Percentiles rank a stretch among this genome's conserved stretches.
Conservation (phyloP, 2,329 filamentous ascomycete species). For the Sordariomycetes sp. region DNA sequence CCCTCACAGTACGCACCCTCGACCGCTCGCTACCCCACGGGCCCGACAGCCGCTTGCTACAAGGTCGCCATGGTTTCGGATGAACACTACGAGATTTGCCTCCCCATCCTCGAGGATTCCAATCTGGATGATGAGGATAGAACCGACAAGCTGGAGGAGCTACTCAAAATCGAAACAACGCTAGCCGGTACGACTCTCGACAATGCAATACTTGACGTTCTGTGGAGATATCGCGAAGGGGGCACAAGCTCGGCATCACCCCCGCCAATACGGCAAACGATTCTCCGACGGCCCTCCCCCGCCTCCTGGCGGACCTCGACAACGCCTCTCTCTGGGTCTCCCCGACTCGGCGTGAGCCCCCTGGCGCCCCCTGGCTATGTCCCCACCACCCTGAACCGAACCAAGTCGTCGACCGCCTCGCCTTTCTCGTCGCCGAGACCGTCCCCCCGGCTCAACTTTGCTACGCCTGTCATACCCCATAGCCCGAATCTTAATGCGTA, state of each 20-base stretch:
- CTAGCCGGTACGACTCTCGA: constrained; percentile 71
- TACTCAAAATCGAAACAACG: constrained; percentile 68
- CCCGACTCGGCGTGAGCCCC: constrained; percentile 71
- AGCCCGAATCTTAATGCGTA: constrained; percentile 92
- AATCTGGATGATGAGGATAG: constrained; percentile 88
- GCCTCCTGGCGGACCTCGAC: constrained; percentile 82
- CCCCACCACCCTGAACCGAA: constrained; percentile 62
- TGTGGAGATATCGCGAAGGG: constrained; percentile 73
- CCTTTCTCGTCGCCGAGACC: constrained; percentile 91
- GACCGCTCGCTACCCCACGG: neutral
- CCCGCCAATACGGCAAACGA: constrained; percentile 76
- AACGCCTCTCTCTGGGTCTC: constrained; percentile 75
- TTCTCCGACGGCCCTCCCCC: constrained; percentile 82
- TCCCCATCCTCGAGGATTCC: constrained; percentile 76
- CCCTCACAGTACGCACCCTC: neutral
- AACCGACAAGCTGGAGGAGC: constrained; percentile 79
- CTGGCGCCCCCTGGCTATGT: constrained; percentile 76
- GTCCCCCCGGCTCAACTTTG: constrained; percentile 81
- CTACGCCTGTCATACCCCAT: constrained; percentile 83
- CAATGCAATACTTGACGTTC: constrained; percentile 78
- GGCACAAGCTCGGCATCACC: constrained; percentile 60
- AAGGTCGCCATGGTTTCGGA: constrained; percentile 70
- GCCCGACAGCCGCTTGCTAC: neutral
- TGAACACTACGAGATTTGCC: constrained; percentile 82
- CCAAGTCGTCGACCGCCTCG: constrained; percentile 70